A percentile compares a stretch with the other conserved stretches of the same genome.
Evolutionary conservation across 805 yeast genomes (phyloP).

Genomic region (Lipomyces japonicus): DNA sequence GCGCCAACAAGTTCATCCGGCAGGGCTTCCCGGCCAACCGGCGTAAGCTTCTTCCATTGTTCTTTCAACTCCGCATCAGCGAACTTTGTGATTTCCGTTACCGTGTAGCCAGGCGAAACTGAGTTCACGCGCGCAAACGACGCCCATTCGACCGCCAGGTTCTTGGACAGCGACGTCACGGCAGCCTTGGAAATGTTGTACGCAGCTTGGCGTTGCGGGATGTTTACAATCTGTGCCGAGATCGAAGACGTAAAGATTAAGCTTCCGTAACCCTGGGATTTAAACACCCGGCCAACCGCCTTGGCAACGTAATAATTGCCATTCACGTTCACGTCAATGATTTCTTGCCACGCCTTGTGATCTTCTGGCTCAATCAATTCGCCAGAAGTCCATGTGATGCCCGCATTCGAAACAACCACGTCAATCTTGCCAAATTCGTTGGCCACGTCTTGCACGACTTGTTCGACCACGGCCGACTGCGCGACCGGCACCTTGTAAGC

Average conservation of each 20-base stretch:
- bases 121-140: conserved; percentile 50
- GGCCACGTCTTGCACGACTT: conserved; percentile 43
- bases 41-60: conserved; percentile 48
- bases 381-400: conserved; percentile 26
- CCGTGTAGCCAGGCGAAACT: conserved; percentile 51
- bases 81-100: conserved; percentile 50
- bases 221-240: conserved; percentile 52
- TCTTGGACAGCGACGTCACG: conserved; percentile 49
- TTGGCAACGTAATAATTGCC: conserved; percentile 51
- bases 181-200: conserved; percentile 57
- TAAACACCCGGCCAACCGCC: conserved; percentile 49
- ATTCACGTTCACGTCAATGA: conserved; percentile 20
- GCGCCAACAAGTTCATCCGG: conserved; percentile 53
- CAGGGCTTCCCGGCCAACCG: conserved; percentile 53
- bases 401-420: conserved; percentile 28
- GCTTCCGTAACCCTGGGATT: conserved; percentile 12
- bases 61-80: conserved; percentile 48
- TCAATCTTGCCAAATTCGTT: conserved; percentile 16
- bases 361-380: conserved; percentile 15
- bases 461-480: conserved; percentile 47
- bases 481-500: conserved; percentile 62
- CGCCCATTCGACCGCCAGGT: conserved; percentile 56
- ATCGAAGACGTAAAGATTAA: conserved; percentile 50
- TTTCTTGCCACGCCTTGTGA: conserved; percentile 16
- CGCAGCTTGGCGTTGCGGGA: conserved; percentile 52